phyloP scores from a whole-genome alignment of 2,329 filamentous ascomycete genomes.

The Fusarium transvaalense region DNA sequence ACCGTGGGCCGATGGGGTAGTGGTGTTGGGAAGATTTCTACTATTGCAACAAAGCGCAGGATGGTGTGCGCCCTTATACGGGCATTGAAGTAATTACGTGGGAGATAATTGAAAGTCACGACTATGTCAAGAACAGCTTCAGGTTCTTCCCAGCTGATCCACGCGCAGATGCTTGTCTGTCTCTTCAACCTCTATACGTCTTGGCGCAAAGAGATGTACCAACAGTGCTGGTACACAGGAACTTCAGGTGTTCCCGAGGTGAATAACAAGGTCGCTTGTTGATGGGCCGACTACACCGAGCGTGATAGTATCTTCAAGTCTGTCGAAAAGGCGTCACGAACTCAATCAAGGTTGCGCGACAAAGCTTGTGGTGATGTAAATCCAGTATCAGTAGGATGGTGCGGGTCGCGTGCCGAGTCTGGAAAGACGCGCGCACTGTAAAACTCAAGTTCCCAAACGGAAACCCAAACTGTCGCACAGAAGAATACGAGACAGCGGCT shows the following conservation, averaged over 20 bases:
- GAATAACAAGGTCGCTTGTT: neutral
- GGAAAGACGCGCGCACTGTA: slow-evolving; percentile 11
- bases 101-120: slow-evolving; percentile 52
- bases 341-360: slow-evolving; percentile 18
- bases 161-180: slow-evolving; percentile 40
- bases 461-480: neutral
- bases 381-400: slow-evolving; percentile 25
- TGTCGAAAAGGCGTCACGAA: neutral
- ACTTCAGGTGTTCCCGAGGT: slow-evolving; percentile 9
- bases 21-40: slow-evolving; percentile 45
- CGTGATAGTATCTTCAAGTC: neutral
- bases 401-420: slow-evolving; percentile 35
- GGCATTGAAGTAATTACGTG: slow-evolving; percentile 52
- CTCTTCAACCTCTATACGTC: slow-evolving; percentile 42
- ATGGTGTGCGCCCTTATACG: slow-evolving; percentile 45
- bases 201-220: slow-evolving; percentile 32
- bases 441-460: neutral
- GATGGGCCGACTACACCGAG: neutral
- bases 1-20: slow-evolving; percentile 23
- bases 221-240: slow-evolving; percentile 18
- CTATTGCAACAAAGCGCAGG: slow-evolving; percentile 48
- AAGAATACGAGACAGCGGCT: neutral
- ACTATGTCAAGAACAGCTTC: slow-evolving; percentile 51
- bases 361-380: slow-evolving; percentile 12
- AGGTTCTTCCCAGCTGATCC: slow-evolving; percentile 44